These are phyloP conservation scores for Infundibulicybe gibba DNA, from an alignment of 768 basidiomycete species.

Conservation along the genomic window DNA sequence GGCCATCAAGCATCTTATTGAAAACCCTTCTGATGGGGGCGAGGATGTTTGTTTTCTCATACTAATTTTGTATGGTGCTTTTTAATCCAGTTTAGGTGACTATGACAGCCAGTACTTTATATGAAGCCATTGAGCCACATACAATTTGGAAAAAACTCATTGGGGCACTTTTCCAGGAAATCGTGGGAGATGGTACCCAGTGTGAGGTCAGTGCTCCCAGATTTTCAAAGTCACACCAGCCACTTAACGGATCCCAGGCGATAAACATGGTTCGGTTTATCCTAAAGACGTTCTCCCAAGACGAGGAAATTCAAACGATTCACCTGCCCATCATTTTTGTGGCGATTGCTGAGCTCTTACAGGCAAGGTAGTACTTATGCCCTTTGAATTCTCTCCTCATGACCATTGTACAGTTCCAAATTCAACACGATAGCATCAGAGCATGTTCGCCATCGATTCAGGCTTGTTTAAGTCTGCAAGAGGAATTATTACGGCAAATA, in stretches of 20 bases:
- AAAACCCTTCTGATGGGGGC: conserved; percentile 45
- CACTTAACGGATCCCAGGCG: conserved; percentile 36
- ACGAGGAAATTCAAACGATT: conserved; percentile 80
- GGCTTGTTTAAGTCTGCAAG: conserved; percentile 45
- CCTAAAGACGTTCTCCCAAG: conserved; percentile 73
- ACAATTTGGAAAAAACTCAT: conserved; percentile 83
- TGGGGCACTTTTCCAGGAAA: conserved; percentile 47
- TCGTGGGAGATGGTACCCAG: conserved; percentile 36
- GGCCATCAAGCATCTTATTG: conserved; percentile 57
- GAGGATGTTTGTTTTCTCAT: conserved; percentile 51
- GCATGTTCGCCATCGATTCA: conserved; percentile 30
- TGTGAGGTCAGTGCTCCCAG: conserved; percentile 41
- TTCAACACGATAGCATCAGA: conserved; percentile 31
- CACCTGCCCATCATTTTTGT: conserved; percentile 81
- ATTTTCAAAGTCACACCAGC: conserved; percentile 4
- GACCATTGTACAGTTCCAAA: conserved; percentile 23
- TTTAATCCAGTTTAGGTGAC: conserved; percentile 41
- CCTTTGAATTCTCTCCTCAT: conserved; percentile 2
- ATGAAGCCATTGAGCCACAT: conserved; percentile 90
- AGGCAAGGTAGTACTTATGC: conserved; percentile 40
- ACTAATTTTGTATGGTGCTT: not conserved
- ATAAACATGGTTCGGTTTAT: conserved; percentile 71
- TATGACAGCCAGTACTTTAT: conserved; percentile 84
- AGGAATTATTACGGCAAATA: conserved; percentile 49
- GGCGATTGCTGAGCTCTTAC: conserved; percentile 58